A percentile compares a stretch with the other conserved stretches of the same genome.
These are phyloP conservation scores for Yamadazyma spencermartinsiae DNA, from an alignment of 1,139 yeast genomes.

Conservation along the genomic window DNA sequence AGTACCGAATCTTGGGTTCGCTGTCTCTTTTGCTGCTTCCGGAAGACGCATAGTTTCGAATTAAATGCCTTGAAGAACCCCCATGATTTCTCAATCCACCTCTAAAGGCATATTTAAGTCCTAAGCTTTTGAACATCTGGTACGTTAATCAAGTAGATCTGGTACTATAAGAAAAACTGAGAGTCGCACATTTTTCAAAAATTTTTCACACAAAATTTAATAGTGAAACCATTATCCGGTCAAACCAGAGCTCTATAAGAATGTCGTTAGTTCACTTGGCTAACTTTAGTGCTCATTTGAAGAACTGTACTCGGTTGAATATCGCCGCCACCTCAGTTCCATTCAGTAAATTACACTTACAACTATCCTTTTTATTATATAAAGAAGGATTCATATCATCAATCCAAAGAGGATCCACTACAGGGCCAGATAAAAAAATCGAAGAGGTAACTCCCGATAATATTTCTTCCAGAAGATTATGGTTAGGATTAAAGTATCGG, in stretches of 20 bases:
- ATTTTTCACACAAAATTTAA: conserved; percentile 1
- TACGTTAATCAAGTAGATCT: background rate
- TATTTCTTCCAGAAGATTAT: conserved; percentile 79
- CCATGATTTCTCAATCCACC: background rate
- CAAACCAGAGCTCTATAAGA: background rate
- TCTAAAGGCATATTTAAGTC: too few species aligned
- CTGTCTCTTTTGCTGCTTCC: conserved; percentile 12
- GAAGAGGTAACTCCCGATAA: conserved; percentile 88
- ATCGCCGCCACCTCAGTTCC: conserved; percentile 80
- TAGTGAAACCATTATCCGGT: conserved; percentile 6
- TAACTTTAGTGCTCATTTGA: conserved; percentile 83
- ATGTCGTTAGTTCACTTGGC: conserved; percentile 90
- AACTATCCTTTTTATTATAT: conserved; percentile 80
- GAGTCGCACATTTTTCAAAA: conserved; percentile 1
- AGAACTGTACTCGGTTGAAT: conserved; percentile 80
- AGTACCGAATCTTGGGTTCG: conserved; percentile 48
- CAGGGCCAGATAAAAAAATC: conserved; percentile 80
- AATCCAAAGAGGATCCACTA: conserved; percentile 81
- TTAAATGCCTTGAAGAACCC: background rate
- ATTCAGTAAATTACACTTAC: conserved; percentile 78
- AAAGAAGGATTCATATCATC: conserved; percentile 88
- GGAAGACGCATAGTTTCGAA: conserved; percentile 1
- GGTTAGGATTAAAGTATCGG: conserved; percentile 91
- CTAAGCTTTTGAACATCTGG: background rate
- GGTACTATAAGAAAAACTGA: background rate